Base-by-base conservation (phyloP, 139 green algal species). In the Coelastrella sp. region DNA sequence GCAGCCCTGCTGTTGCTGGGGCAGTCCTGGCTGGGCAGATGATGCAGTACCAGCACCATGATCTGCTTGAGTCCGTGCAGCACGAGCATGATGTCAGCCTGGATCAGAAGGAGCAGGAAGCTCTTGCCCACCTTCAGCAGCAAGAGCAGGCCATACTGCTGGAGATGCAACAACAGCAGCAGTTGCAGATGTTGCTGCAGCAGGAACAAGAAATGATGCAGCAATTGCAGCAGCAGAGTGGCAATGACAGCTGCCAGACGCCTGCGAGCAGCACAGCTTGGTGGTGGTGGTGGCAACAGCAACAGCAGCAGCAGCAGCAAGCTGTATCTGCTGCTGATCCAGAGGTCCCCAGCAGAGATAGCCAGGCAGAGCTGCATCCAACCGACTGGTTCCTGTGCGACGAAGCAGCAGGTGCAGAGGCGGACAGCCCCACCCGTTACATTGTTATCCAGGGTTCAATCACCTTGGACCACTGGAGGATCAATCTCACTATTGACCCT, bases 401-500 rank as follows among this genome's bases (percentile, higher is more conserved):
- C 80, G 90, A 94, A 77, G 38, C 85, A 4, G 90, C 94, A 78
- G 27, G 79, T 2, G 76, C 88, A 43, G 66, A 37, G n/a, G 17
- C 62, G 15, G 37, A 27, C 25, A 60, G n/a, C 3, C 69, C 71
- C 13, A 92, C 88, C 2, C 91, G 95, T 51, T 94, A 94, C 89
- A 95, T 98, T 63, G 84, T 88, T 30, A 92, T 95, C 69, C 95
- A 99, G 93, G 97, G 97, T 35, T 96, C 91, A 4, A 94, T 93
- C 62, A 94, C 89, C 23, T 60, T 97, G 17, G 93, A 94, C n/a
- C 91, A 89, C 43, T 96, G 93, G 93, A 88, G 93, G 77, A 95
- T 95, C 72, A 98, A 98, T 89, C 85, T 99, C 15, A 96, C 93
- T n/a, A 99, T 99, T 72, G 96, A 99, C 85, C 97, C 97, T 0